These are phyloP conservation scores for Rhizopogon hawkerae DNA, from an alignment of 1,284 basidiomycete genomes.

Conservation along the genomic window DNA sequence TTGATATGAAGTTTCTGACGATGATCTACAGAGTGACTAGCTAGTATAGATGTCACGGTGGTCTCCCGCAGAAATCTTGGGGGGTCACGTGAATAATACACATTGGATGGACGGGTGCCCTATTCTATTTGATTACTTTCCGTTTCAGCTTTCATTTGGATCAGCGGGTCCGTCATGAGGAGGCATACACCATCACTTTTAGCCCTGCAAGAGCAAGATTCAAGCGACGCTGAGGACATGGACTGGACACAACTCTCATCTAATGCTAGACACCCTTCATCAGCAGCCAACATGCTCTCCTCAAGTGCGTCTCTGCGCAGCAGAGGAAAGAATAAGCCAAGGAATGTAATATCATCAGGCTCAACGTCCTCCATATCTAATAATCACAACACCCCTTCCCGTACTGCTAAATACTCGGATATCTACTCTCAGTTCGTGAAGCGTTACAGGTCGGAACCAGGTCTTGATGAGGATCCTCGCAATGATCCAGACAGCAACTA, in stretches of 20 bases:
- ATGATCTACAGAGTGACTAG: not conserved
- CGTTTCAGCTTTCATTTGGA: not conserved
- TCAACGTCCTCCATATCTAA: constrained; percentile 24
- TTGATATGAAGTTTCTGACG: not conserved
- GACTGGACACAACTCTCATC: constrained; percentile 35
- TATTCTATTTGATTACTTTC: not conserved
- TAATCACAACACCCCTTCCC: constrained; percentile 22
- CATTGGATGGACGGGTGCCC: not conserved
- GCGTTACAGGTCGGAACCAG: constrained; percentile 55
- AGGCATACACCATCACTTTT: constrained; percentile 60
- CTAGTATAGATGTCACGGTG: not conserved
- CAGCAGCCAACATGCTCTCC: constrained; percentile 13
- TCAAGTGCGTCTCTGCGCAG: constrained; percentile 24
- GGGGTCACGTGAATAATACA: constrained; percentile 5
- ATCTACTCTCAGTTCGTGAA: constrained; percentile 72
- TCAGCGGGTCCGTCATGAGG: constrained; percentile 21
- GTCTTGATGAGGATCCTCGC: constrained; percentile 53
- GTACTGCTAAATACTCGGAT: constrained; percentile 47
- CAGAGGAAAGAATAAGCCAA: constrained; percentile 30
- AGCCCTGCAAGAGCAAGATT: constrained; percentile 52
- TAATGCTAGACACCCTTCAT: constrained; percentile 23
- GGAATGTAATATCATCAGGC: constrained; percentile 29
- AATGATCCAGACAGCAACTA: constrained; percentile 70
- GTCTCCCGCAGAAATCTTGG: not conserved
- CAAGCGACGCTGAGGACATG: constrained; percentile 36